A percentile compares a stretch with the other conserved stretches of the same genome.
Conservation (phyloP, 768 basidiomycete genomes). For the Tylopilus plumbeoviolaceoides region DNA sequence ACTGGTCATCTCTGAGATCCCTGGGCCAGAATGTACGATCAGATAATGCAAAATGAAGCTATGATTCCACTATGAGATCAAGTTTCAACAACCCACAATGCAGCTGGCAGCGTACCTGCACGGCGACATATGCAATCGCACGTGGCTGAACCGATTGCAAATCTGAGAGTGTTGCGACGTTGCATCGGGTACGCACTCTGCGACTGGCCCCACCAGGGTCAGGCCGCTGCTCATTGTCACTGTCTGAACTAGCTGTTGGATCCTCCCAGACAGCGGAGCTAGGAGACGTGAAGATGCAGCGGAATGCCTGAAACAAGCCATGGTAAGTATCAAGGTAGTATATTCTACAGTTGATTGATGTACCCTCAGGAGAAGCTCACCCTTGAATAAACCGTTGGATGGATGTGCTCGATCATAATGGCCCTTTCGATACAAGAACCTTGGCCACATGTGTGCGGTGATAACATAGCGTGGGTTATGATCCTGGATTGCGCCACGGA, state of each 20-base stretch:
- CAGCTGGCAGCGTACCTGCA: not conserved
- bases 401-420: not conserved
- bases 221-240: no score
- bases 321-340: no score
- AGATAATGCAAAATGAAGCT: not conserved
- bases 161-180: not conserved
- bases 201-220: no score
- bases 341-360: no score
- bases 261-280: not conserved
- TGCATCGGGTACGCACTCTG: not conserved
- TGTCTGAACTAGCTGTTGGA: no score
- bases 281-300: not conserved
- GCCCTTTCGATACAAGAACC: not conserved
- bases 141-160: not conserved
- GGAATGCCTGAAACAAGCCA: not conserved
- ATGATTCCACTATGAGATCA: no score
- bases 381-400: not conserved
- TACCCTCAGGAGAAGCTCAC: not conserved
- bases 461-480: not conserved
- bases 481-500: not conserved
- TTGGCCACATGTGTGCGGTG: not conserved
- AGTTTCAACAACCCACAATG: no score
- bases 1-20: not conserved
- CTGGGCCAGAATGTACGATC: not conserved
- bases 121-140: not conserved